Evolutionary conservation across 768 basidiomycete species (phyloP).

Genomic region (Tubosaeta sp.): DNA sequence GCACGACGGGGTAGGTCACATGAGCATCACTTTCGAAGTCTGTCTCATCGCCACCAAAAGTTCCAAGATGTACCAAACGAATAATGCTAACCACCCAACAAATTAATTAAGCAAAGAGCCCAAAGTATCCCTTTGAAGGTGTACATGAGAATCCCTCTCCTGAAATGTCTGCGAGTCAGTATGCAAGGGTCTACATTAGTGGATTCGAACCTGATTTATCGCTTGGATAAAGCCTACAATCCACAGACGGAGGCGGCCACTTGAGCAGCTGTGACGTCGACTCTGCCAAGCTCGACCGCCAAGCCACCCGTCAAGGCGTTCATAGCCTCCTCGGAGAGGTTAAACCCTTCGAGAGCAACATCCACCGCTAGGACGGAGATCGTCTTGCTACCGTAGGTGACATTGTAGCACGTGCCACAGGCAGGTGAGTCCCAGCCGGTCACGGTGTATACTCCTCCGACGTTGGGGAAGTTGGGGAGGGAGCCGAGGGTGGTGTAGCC

Average conservation of each 20-base stretch:
- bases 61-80: neutral
- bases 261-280: constrained; percentile 40
- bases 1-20: neutral
- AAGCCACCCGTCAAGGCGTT: constrained; percentile 46
- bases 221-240: neutral
- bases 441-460: constrained; percentile 53
- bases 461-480: constrained; percentile 55
- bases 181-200: too few species aligned
- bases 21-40: neutral
- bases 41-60: neutral
- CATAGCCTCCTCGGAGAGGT: constrained; percentile 50
- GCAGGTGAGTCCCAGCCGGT: constrained; percentile 42
- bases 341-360: constrained; percentile 34
- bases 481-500: constrained; percentile 46
- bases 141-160: neutral
- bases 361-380: constrained; percentile 30
- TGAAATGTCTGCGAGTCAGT: too few species aligned
- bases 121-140: neutral
- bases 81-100: neutral
- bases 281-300: constrained; percentile 44
- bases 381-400: constrained; percentile 21
- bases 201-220: too few species aligned
- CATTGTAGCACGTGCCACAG: constrained; percentile 57
- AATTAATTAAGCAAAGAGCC: neutral
- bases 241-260: constrained; percentile 49